Evolutionary conservation across 2,329 filamentous ascomycete genomes (phyloP).

Genomic region (Esteya vermicola): DNA sequence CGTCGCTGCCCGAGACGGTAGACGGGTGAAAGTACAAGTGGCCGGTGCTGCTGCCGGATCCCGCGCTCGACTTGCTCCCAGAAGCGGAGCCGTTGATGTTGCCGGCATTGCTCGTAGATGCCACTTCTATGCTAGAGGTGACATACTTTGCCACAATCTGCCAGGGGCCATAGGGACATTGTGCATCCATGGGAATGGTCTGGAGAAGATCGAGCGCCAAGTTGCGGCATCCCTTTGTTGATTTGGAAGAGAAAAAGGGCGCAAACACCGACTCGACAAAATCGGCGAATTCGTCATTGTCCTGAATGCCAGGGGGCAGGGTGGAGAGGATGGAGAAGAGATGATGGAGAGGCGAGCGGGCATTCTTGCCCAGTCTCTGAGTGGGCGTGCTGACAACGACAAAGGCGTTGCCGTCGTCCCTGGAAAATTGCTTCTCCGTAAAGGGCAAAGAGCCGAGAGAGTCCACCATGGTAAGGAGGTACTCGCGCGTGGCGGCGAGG

Average conservation of each 20-base stretch:
- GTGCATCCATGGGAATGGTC: conserved; percentile 27
- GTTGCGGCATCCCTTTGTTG: conserved; percentile 26
- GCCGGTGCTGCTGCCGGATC: background rate
- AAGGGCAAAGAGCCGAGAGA: conserved; percentile 46
- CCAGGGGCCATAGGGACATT: conserved; percentile 36
- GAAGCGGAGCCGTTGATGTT: background rate
- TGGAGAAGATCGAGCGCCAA: conserved; percentile 37
- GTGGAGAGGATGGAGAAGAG: conserved; percentile 47
- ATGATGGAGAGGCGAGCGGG: conserved; percentile 49
- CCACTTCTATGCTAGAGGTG: conserved; percentile 26
- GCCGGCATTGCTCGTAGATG: conserved; percentile 3
- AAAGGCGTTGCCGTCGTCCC: conserved; percentile 36
- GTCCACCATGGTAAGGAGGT: conserved; percentile 32
- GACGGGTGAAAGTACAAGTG: conserved; percentile 5
- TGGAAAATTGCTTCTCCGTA: conserved; percentile 43
- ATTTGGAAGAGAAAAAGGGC: conserved; percentile 43
- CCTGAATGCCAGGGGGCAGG: conserved; percentile 29
- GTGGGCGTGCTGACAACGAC: conserved; percentile 53
- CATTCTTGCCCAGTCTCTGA: conserved; percentile 37
- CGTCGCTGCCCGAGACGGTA: conserved; percentile 14
- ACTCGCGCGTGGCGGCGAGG: conserved; percentile 36
- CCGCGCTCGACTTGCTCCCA: background rate
- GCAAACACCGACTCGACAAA: conserved; percentile 38
- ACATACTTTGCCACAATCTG: conserved; percentile 33
- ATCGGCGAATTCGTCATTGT: conserved; percentile 28